These are phyloP conservation scores for Lichtheimia hyalospora DNA, from an alignment of 371 early-diverging fungal genomes.

Conservation along the genomic window DNA sequence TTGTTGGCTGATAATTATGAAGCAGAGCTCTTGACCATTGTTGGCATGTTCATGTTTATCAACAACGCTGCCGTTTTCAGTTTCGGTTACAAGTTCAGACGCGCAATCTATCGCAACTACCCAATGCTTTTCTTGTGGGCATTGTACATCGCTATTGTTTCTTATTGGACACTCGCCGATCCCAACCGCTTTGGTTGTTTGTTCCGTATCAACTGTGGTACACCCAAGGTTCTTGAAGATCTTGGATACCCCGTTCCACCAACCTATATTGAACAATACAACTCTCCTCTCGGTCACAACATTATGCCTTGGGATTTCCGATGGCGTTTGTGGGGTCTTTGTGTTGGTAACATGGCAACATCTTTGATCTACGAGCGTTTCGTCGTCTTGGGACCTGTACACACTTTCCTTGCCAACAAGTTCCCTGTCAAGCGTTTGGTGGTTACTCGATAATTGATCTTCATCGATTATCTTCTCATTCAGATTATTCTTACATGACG, in stretches of 20 bases:
- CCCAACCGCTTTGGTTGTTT: slow-evolving; percentile 71
- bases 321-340: slow-evolving; percentile 59
- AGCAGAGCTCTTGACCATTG: slow-evolving; percentile 54
- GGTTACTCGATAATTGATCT: not conserved
- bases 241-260: slow-evolving; percentile 53
- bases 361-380: slow-evolving; percentile 45
- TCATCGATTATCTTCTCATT: too few species aligned
- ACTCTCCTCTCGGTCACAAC: slow-evolving; percentile 65
- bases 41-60: slow-evolving; percentile 61
- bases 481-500: too few species aligned
- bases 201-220: slow-evolving; percentile 77
- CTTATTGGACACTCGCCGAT: slow-evolving; percentile 64
- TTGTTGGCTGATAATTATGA: slow-evolving; percentile 82
- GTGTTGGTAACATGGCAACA: slow-evolving; percentile 35
- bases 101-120: slow-evolving; percentile 61
- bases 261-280: slow-evolving; percentile 56
- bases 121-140: slow-evolving; percentile 56
- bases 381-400: slow-evolving; percentile 52
- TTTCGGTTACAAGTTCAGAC: slow-evolving; percentile 65
- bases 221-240: slow-evolving; percentile 43
- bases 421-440: slow-evolving; percentile 7
- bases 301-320: slow-evolving; percentile 55
- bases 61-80: slow-evolving; percentile 61
- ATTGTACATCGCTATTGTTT: slow-evolving; percentile 56
- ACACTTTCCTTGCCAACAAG: slow-evolving; percentile 22